Conservation (phyloP, 2,329 filamentous ascomycete genomes). For the Neophaeococcomyces aloes region DNA sequence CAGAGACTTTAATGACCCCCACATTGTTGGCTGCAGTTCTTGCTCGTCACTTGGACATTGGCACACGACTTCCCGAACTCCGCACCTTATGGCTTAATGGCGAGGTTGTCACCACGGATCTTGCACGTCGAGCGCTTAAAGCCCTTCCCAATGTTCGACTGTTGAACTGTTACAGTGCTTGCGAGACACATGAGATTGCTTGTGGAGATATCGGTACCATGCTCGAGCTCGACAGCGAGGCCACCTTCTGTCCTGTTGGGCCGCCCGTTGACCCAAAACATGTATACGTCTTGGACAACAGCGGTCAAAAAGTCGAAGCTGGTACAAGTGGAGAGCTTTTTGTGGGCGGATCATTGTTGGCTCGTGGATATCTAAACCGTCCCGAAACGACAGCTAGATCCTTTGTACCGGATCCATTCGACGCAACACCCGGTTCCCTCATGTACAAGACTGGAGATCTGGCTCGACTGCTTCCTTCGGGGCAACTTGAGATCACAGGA, state of each 20-base stretch:
- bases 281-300: constrained; percentile 63
- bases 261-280: constrained; percentile 56
- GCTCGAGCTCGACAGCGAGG: constrained; percentile 51
- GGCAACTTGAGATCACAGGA: constrained; percentile 63
- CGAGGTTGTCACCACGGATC: constrained; percentile 69
- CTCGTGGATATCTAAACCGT: constrained; percentile 68
- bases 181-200: constrained; percentile 70
- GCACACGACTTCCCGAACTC: constrained; percentile 52
- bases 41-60: constrained; percentile 56
- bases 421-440: constrained; percentile 47
- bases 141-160: constrained; percentile 59
- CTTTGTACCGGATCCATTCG: constrained; percentile 58
- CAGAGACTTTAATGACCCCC: constrained; percentile 75
- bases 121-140: constrained; percentile 56
- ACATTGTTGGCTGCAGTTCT: constrained; percentile 67
- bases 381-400: constrained; percentile 65
- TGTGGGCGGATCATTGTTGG: constrained; percentile 62
- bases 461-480: constrained; percentile 55
- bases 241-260: constrained; percentile 63
- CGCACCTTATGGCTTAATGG: constrained; percentile 70
- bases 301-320: constrained; percentile 50
- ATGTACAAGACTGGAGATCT: constrained; percentile 69
- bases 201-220: constrained; percentile 64
- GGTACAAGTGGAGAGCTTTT: constrained; percentile 63
- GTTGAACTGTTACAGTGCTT: constrained; percentile 72